A percentile compares a stretch with the other conserved stretches of the same genome.
phyloP scores from a whole-genome alignment of 371 early-diverging fungal species.

The Astathelohania contejeani region DNA sequence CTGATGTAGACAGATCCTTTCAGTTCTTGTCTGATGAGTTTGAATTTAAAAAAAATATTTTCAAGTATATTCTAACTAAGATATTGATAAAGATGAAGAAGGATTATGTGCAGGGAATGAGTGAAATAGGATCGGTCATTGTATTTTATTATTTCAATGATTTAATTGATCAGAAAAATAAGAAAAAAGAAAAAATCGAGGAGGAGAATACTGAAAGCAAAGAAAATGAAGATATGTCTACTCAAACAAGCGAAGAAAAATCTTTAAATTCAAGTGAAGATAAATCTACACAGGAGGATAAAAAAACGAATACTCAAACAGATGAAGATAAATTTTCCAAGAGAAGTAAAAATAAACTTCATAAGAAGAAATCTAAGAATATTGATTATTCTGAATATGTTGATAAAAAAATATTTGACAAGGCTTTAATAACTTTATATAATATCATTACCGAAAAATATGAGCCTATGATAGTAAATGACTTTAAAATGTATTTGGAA shows the following conservation, averaged over 20 bases:
- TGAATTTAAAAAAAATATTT: conserved; percentile 4
- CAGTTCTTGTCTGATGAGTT: neutral
- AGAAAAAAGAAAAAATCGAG: neutral
- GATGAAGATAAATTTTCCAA: neutral
- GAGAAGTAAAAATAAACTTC: neutral
- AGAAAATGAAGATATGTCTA: neutral
- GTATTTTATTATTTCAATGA: conserved; percentile 30
- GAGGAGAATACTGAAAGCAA: neutral
- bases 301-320: conserved; percentile 1
- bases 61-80: conserved; percentile 21
- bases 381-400: neutral
- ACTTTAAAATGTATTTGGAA: conserved; percentile 33
- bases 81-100: conserved; percentile 19
- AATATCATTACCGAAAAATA: conserved; percentile 36
- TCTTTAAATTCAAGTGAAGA: neutral
- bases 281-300: conserved; percentile 5
- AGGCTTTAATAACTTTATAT: conserved; percentile 6
- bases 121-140: conserved; percentile 38
- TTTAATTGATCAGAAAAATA: neutral
- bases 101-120: conserved; percentile 45
- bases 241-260: neutral
- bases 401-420: conserved; percentile 4
- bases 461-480: conserved; percentile 20
- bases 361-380: neutral
- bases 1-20: conserved; percentile 7